Conservation (phyloP, 1,139 yeast genomes). For the Taiozyma sp. region DNA sequence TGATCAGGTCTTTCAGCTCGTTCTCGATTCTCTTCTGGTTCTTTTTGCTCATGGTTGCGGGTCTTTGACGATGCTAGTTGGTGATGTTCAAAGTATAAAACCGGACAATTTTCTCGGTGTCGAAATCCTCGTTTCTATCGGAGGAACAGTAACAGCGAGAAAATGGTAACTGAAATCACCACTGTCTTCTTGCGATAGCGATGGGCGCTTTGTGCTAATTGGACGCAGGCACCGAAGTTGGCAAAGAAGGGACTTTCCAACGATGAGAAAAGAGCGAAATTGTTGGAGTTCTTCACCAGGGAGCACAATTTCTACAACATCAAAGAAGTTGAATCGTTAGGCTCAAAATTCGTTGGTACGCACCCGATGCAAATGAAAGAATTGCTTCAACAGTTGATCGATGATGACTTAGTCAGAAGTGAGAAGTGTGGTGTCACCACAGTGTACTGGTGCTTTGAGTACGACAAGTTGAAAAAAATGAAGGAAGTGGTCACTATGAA, state of each 20-base stretch:
- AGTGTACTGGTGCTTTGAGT: conserved; percentile 49
- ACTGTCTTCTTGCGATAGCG: not conserved
- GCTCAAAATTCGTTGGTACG: conserved; percentile 41
- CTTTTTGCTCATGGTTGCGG: conserved; percentile 20
- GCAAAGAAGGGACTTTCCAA: conserved; percentile 29
- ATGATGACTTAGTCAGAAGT: conserved; percentile 40
- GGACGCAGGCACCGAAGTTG: conserved; percentile 23
- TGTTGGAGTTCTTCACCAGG: conserved; percentile 38
- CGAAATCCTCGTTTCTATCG: not conserved
- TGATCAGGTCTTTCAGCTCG: conserved; percentile 34
- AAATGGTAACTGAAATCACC: not conserved
- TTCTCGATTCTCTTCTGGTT: conserved; percentile 25
- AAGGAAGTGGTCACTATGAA: conserved; percentile 9
- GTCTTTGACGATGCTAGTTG: not conserved
- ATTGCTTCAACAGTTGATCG: conserved; percentile 39
- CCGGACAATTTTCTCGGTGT: not conserved
- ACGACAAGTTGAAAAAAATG: conserved; percentile 30
- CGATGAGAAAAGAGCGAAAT: conserved; percentile 37
- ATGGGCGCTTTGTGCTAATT: not conserved
- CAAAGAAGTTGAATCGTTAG: conserved; percentile 47
- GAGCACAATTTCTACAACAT: conserved; percentile 39
- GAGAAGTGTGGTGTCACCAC: conserved; percentile 53
- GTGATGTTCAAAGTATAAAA: not conserved
- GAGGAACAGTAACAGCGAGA: not conserved
- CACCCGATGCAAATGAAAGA: conserved; percentile 49